Conservation (phyloP, 495 filamentous ascomycete genomes). For the Penicillium coffeae region DNA sequence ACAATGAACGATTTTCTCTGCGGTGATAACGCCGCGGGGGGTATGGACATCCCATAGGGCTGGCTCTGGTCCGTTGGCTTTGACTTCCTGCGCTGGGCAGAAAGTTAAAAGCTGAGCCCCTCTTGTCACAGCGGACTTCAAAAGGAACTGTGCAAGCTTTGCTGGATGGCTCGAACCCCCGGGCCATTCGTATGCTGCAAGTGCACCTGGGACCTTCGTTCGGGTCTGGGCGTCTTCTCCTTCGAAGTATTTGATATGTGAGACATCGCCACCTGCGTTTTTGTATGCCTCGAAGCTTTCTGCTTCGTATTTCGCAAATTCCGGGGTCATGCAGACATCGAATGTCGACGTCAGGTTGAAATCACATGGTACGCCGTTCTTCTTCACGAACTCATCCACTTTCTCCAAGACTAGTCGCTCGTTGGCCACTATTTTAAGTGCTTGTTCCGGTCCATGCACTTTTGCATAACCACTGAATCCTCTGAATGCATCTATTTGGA, state of each 20-base stretch:
- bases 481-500: constrained; percentile 24
- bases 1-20: constrained; percentile 28
- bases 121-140: constrained; percentile 16
- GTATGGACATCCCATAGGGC: constrained; percentile 23
- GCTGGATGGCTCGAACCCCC: constrained; percentile 30
- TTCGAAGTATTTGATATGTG: constrained; percentile 23
- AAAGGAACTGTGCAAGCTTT: constrained; percentile 28
- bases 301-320: constrained; percentile 25
- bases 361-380: constrained; percentile 27
- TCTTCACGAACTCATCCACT: constrained; percentile 23
- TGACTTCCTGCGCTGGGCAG: constrained; percentile 23
- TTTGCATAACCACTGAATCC: constrained; percentile 30
- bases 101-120: constrained; percentile 24
- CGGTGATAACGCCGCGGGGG: constrained; percentile 13
- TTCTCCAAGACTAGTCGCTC: constrained; percentile 25
- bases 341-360: constrained; percentile 28
- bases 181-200: constrained; percentile 34
- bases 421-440: constrained; percentile 25
- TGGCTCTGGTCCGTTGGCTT: neutral
- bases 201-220: constrained; percentile 20
- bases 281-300: constrained; percentile 24
- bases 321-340: constrained; percentile 30
- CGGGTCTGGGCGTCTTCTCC: constrained; percentile 17
- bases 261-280: constrained; percentile 23
- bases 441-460: constrained; percentile 28